Base-by-base conservation (phyloP, 2,329 filamentous ascomycete species). In the Trichoderma atrobrunneum region DNA sequence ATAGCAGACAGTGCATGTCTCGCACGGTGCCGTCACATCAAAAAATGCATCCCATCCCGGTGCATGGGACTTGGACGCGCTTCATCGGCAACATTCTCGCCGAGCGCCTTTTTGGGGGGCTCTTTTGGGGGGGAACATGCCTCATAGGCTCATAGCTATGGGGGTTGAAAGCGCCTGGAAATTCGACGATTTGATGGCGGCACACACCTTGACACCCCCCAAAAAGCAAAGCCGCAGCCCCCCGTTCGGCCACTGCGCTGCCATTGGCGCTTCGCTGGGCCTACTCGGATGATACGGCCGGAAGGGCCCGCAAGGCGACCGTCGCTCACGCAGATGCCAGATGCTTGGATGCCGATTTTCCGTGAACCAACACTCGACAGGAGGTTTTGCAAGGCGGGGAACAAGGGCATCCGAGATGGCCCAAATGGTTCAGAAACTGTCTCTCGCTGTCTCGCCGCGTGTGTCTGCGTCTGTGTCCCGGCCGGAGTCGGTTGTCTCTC, bases 281-380 rank as follows among this genome's bases (percentile, higher is more conserved):
- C 68, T 64, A 59, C 68, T 71, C 68, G 68, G 68, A 71, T 71
- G 60, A 71, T 70, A 36, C 68, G 68, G 68, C 68, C 68, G 68
- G 68, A 71, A 64, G 68, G 68, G 68, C 68, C 68, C 68, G 68
- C 68, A 71, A 64, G 68, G 68, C 68, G 68, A 70, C 60, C 59
- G 68, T 64, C 68, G 39, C 68, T 64, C 32, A 26, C 68, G 34
- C 60, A 71, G 68, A 71, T 64, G 60, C 68, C 68, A 71, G 68
- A 71, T 70, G 57, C 67, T 54, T 28, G 48, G 67, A 70, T 71
- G 68, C 68, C 68, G 68, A 51, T 71, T 71, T 71, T 71, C 68
- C 68, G 68, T 71, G 60, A 71, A 32, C 68, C 60, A 71, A 63
- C 43, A 36, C 43, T 56, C 68, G 11, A 24, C 39, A 30, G 66